Percentiles rank a stretch among this genome's conserved stretches.
Evolutionary conservation across 805 yeast genomes (phyloP).

Genomic region (Citeromyces matritensis): DNA sequence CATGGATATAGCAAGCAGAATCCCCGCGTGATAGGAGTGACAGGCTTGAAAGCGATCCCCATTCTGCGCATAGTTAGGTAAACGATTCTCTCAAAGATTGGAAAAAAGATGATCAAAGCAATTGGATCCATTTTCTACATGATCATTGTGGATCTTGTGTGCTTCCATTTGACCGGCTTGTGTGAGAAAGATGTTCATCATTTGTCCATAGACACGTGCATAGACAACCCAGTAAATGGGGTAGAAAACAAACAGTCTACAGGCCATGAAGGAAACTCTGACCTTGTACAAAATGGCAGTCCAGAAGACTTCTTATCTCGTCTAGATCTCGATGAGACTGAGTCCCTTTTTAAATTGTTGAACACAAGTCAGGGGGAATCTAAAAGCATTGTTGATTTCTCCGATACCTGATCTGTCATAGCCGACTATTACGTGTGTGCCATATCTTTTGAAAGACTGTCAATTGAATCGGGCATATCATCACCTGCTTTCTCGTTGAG

Average conservation of each 20-base stretch:
- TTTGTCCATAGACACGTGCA: constrained; percentile 27
- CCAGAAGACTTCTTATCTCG: too few relatives aligned
- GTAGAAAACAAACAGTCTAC: constrained; percentile 28
- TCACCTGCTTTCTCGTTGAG: too few relatives aligned
- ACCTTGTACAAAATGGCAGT: constrained; percentile 28
- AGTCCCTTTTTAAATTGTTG: too few relatives aligned
- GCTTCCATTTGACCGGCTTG: constrained; percentile 40
- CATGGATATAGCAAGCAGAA: constrained; percentile 27
- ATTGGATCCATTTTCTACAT: constrained; percentile 39
- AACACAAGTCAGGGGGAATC: constrained; percentile 7
- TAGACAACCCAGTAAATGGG: constrained; percentile 18
- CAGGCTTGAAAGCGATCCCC: constrained; percentile 26
- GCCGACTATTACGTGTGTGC: too few relatives aligned
- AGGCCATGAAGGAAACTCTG: constrained; percentile 24
- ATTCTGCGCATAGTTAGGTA: constrained; percentile 29
- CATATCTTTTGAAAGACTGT: too few relatives aligned
- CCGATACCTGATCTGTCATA: constrained; percentile 40
- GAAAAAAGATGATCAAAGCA: constrained; percentile 34
- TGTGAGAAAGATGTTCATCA: constrained; percentile 28
- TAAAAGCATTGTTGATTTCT: constrained; percentile 39
- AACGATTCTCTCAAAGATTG: constrained; percentile 29
- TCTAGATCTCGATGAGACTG: too few relatives aligned
- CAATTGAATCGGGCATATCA: too few relatives aligned
- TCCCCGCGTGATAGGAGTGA: constrained; percentile 28
- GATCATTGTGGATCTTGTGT: constrained; percentile 40